Evolutionary conservation across 768 basidiomycete species (phyloP).

Genomic region (Lepiota venenata): DNA sequence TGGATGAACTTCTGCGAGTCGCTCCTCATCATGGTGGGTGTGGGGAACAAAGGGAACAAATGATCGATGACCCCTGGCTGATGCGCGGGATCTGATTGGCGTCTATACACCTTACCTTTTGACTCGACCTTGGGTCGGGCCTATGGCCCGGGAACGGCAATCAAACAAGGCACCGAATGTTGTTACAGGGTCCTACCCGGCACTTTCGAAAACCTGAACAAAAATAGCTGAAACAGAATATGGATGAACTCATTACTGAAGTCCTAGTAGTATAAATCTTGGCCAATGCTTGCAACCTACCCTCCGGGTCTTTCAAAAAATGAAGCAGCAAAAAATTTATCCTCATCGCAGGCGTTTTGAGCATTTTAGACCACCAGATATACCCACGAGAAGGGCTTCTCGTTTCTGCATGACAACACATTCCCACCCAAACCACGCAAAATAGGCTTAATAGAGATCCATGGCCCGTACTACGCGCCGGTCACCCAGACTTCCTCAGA

Average conservation of each 20-base stretch:
- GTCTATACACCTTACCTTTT: too few relatives aligned
- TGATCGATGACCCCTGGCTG: too few relatives aligned
- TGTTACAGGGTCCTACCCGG: too few relatives aligned
- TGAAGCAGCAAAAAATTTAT: background rate
- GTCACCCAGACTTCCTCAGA: conserved; percentile 38
- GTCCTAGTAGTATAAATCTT: background rate
- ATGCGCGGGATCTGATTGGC: too few relatives aligned
- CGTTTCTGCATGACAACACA: conserved; percentile 28
- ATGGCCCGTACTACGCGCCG: conserved; percentile 41
- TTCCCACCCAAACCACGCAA: conserved; percentile 31
- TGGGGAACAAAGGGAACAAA: too few relatives aligned
- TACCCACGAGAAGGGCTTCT: conserved; percentile 11
- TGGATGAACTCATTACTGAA: conserved; percentile 10
- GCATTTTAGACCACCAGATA: background rate
- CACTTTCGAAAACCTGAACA: too few relatives aligned
- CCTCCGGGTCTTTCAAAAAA: background rate
- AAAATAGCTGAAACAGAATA: background rate
- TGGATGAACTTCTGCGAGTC: conserved; percentile 2
- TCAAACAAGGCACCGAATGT: too few relatives aligned
- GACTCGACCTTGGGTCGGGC: too few relatives aligned
- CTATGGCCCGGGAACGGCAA: too few relatives aligned
- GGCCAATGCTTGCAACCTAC: background rate
- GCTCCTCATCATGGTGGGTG: too few relatives aligned
- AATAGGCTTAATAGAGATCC: conserved; percentile 39
- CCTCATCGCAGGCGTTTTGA: background rate